These are phyloP conservation scores for Fusarium sp. DNA, from an alignment of 2,329 filamentous ascomycete species.

Conservation along the genomic window DNA sequence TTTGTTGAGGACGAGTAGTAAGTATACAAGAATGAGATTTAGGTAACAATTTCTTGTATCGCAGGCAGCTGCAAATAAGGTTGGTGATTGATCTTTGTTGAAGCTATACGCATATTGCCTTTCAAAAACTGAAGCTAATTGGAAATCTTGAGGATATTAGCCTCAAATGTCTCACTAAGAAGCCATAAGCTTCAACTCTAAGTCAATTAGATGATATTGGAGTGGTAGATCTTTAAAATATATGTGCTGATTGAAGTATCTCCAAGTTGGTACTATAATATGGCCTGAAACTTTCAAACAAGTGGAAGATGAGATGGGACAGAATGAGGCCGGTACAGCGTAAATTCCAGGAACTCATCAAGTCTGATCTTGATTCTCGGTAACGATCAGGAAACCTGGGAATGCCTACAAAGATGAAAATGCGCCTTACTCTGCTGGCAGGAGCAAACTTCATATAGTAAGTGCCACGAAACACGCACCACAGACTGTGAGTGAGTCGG, in stretches of 20 bases:
- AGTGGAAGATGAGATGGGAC: too few species aligned
- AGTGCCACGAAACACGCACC: not conserved
- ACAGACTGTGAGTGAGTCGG: not conserved
- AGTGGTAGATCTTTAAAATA: fast-evolving
- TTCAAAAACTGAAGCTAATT: not conserved
- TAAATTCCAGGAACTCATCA: not conserved
- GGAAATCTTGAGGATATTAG: fast-evolving
- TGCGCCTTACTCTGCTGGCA: not conserved
- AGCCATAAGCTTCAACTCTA: not conserved
- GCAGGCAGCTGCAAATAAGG: too few species aligned
- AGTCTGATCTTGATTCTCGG: not conserved
- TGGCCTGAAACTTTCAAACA: not conserved
- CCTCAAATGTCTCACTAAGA: fast-evolving
- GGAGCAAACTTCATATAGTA: not conserved
- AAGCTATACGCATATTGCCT: not conserved
- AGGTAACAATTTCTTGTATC: too few species aligned
- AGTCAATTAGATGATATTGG: too few species aligned
- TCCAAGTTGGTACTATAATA: not conserved
- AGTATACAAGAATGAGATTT: not conserved
- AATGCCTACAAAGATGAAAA: not conserved
- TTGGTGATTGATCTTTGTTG: not conserved
- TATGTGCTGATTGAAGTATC: not conserved
- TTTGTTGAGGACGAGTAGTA: not conserved
- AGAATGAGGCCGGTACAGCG: not conserved
- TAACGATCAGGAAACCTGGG: not conserved